Base-by-base conservation (phyloP, 306 rosid genomes). In the Lithocarpus polystachyus region DNA sequence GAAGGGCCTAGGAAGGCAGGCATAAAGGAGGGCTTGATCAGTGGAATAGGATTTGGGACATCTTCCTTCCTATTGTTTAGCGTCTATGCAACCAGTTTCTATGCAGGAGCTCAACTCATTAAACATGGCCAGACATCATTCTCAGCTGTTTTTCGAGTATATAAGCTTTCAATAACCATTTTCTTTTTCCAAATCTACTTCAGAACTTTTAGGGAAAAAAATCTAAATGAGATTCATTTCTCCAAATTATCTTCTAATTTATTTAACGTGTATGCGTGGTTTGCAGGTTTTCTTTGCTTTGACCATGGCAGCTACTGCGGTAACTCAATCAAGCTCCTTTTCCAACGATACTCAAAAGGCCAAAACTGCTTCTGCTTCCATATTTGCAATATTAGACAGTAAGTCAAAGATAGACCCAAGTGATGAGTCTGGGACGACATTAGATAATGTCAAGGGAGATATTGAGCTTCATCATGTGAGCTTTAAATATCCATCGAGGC, bases 251-350 rank as follows among this genome's bases (percentile, higher is more conserved):
- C 40, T 17, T 18, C 11, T 19, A 1, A 31, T 3, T 24, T 20
- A 31, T 8, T 29, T 6, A 12, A 67, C 51, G 33, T 15, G 51
- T 8, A 12, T 3, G 64, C 62, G 13, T 80, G 64, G 51, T 72
- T 82, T 84, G 86, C 82, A 94, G 98, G 98, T 94, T 53, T 89
- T 88, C 89, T 86, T 90, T 80, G 97, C 97, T 6, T 86, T 94
- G 80, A 92, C 93, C 5, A 88, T 92, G 97, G 92, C 98, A 19
- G 92, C 97, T 23, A 22, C 84, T 8, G 94, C 89, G 28, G 82
- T 92, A 51, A 88, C 96, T 77, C 92, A 90, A 19, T 72, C 91
- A 54, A 87, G 97, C 85, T 83, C 91, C 5, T 51, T 90, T 37
- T 79, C 87, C 56, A 92, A 83, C 18, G 96, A 92, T 82, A 78